Evolutionary conservation across 768 basidiomycete genomes (phyloP).

Genomic region (Terana coerulea): DNA sequence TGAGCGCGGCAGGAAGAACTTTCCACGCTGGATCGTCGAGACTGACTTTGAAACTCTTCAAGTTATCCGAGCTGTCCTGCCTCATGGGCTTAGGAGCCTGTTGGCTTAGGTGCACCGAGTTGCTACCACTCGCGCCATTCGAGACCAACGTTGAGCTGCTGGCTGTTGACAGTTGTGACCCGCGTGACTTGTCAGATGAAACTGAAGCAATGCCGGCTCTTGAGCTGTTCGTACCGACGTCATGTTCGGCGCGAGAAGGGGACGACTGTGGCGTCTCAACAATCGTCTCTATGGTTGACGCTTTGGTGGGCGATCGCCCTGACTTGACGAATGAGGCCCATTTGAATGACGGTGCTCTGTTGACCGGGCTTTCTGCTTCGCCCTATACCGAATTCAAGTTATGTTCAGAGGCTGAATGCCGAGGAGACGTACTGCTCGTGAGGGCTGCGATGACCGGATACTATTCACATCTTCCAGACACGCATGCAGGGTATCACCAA

Average conservation of each 20-base stretch:
- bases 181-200: conserved; percentile 10
- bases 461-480: conserved; percentile 63
- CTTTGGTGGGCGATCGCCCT: conserved; percentile 76
- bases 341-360: conserved; percentile 79
- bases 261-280: conserved; percentile 76
- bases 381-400: conserved; percentile 22
- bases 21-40: conserved; percentile 99
- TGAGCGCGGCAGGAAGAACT: conserved; percentile 94
- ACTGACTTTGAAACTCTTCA: conserved; percentile 96
- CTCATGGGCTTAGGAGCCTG: conserved; percentile 41
- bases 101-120: conserved; percentile 26
- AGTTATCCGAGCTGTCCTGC: conserved; percentile 68
- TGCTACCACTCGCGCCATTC: conserved; percentile 23
- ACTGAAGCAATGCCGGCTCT: conserved; percentile 10
- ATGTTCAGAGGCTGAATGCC: conserved; percentile 22
- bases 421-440: conserved; percentile 2
- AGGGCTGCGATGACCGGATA: conserved; percentile 26
- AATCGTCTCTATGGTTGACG: conserved; percentile 36
- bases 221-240: conserved; percentile 31
- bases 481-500: conserved; percentile 58
- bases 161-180: conserved; percentile 8
- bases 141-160: conserved; percentile 2
- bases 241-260: conserved; percentile 75
- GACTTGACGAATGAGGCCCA: conserved; percentile 83
- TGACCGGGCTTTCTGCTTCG: conserved; percentile 44